Evolutionary conservation across 1,284 basidiomycete species (phyloP).

Genomic region (Papiliotrema nemorosa): DNA sequence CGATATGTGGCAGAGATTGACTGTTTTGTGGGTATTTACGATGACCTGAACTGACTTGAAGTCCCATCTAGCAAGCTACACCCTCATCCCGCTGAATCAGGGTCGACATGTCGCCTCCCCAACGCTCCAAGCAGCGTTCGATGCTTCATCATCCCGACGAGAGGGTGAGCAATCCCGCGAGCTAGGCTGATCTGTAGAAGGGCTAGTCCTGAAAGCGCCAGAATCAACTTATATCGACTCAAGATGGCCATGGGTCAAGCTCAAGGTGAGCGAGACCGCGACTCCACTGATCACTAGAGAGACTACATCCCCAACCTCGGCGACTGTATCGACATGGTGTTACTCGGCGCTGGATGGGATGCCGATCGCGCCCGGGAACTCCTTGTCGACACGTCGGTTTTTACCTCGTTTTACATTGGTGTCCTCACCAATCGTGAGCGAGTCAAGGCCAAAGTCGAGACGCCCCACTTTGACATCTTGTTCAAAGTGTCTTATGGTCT

Average conservation of each 20-base stretch:
- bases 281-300: constrained; percentile 52
- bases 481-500: constrained; percentile 73
- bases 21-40: constrained; percentile 53
- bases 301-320: constrained; percentile 81
- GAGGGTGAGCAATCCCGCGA: constrained; percentile 29
- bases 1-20: constrained; percentile 54
- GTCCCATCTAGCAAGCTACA: constrained; percentile 60
- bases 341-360: constrained; percentile 74
- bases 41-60: constrained; percentile 5
- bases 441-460: constrained; percentile 19
- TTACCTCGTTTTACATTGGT: constrained; percentile 75
- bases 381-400: constrained; percentile 64
- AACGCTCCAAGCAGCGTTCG: constrained; percentile 55
- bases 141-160: constrained; percentile 53
- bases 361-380: constrained; percentile 70
- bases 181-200: constrained; percentile 43
- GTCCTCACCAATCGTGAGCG: constrained; percentile 36
- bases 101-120: constrained; percentile 14
- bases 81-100: constrained; percentile 46
- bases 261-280: constrained; percentile 46
- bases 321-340: constrained; percentile 72
- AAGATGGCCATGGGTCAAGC: constrained; percentile 70
- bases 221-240: constrained; percentile 63
- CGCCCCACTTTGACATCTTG: constrained; percentile 64
- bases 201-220: constrained; percentile 72